Evolutionary conservation across 306 rosid species (phyloP), one percentile per base, ranked within the genome.

Genomic region (Malus sylvestris): DNA sequence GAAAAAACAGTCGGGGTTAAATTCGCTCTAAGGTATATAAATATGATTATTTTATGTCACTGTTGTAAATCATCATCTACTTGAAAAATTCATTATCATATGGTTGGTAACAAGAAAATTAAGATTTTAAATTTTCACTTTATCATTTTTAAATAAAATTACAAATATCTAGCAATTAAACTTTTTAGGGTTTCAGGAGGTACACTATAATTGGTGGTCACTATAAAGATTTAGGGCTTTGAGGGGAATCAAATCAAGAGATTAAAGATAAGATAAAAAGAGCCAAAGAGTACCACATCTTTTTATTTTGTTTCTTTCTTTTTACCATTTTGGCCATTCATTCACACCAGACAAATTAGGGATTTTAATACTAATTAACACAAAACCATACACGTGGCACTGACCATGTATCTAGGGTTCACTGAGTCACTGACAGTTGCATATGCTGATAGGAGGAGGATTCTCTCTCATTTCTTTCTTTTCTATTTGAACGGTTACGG

Each of bases 261-360:
- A 77, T 15, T 9, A 16, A 73, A 59, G 2, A 29, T 59, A 4
- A 23, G 2, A 59, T 32, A 32, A 2, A 64, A 8, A 32, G 22
- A 32, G 45, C 13, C n/a, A 1, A 18, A 40, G 3, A 6, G 32
- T n/a, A 27, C 45, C 46, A 13, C 44, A 62, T 61, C 19, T 60
- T 59, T 60, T 16, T 0, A 7, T 38, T 60, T 59, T 1, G 15
- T 58, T 18, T n/a, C 10, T 10, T 12, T 46, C 18, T 42, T 73
- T 74, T 74, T 44, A 69, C 23, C 76, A 45, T 19, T 78, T 35
- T 29, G 29, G 79, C 78, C 82, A 79, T 81, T 77, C 74, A 76
- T 84, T 85, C 85, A 78, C 87, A 85, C 87, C 73, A 18, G 87
- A 86, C 79, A 85, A 80, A 67, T 4, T 53, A 20, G 55, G n/a